These are phyloP conservation scores for Rhodotorula taiwanensis DNA, from an alignment of 768 basidiomycete species.

Conservation along the genomic window DNA sequence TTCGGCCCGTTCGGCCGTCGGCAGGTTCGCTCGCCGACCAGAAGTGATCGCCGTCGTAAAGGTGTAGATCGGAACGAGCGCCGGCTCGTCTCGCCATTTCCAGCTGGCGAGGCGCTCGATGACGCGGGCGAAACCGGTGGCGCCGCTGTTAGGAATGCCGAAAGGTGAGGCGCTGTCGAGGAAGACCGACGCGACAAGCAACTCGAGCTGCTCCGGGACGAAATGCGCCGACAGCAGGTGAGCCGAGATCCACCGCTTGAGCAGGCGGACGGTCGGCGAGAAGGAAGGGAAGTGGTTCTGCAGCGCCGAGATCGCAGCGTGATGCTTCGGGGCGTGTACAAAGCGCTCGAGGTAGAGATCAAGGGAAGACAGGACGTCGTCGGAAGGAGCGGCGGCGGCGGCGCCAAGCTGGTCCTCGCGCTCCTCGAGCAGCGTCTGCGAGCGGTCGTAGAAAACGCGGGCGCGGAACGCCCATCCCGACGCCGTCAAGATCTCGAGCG, in stretches of 20 bases:
- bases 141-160: slow-evolving; percentile 64
- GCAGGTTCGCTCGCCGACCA: slow-evolving; percentile 41
- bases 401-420: slow-evolving; percentile 50
- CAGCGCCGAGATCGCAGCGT: slow-evolving; percentile 69
- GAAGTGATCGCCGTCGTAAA: slow-evolving; percentile 42
- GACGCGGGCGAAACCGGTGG: slow-evolving; percentile 56
- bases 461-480: slow-evolving; percentile 82
- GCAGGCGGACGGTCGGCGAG: slow-evolving; percentile 73
- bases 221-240: slow-evolving; percentile 73
- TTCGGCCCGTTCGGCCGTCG: slow-evolving; percentile 37
- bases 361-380: slow-evolving; percentile 42
- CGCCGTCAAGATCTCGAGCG: slow-evolving; percentile 67
- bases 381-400: slow-evolving; percentile 49
- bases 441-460: slow-evolving; percentile 80
- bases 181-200: slow-evolving; percentile 74
- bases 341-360: slow-evolving; percentile 61
- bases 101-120: slow-evolving; percentile 66
- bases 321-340: slow-evolving; percentile 73
- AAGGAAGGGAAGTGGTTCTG: slow-evolving; percentile 73
- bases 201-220: slow-evolving; percentile 70
- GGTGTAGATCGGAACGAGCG: slow-evolving; percentile 68
- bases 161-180: slow-evolving; percentile 50
- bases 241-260: slow-evolving; percentile 85
- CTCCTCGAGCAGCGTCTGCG: slow-evolving; percentile 65
- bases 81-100: slow-evolving; percentile 56